phyloP scores from a whole-genome alignment of 106 monocot genomes.

The Ottelia alismoides region DNA sequence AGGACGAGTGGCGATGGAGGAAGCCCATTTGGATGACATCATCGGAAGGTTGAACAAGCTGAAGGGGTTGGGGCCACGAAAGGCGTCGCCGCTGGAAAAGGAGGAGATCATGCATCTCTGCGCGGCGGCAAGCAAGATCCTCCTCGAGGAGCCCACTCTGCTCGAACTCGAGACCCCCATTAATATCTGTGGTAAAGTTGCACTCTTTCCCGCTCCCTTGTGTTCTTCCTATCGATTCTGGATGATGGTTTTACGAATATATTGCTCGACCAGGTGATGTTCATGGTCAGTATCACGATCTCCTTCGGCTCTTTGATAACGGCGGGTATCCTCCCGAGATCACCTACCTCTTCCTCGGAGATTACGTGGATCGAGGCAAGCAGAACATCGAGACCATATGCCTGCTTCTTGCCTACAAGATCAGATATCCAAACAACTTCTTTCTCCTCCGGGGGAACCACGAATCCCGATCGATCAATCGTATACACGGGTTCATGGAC shows the following conservation, averaged over 20 bases:
- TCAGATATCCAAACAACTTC: constrained; percentile 37
- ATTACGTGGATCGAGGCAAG: constrained; percentile 38
- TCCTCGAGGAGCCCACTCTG: constrained; percentile 14
- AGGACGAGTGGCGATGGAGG: too few relatives aligned
- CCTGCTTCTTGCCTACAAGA: constrained; percentile 43
- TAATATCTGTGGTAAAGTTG: constrained; percentile 17
- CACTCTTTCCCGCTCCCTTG: background rate
- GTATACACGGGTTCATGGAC: constrained; percentile 39
- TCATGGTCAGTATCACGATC: constrained; percentile 38
- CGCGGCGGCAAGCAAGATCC: constrained; percentile 1
- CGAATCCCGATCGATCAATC: constrained; percentile 29
- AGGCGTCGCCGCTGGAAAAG: constrained; percentile 15
- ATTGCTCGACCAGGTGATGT: constrained; percentile 26
- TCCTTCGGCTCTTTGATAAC: constrained; percentile 29
- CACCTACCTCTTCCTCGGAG: constrained; percentile 39
- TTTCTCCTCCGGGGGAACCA: constrained; percentile 40
- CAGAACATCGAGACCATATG: constrained; percentile 49
- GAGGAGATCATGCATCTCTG: constrained; percentile 15
- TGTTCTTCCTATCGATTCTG: background rate
- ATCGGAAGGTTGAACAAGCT: constrained; percentile 10
- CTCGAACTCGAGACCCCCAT: constrained; percentile 17
- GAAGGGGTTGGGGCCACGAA: background rate
- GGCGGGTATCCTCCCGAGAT: constrained; percentile 34
- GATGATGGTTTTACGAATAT: background rate
- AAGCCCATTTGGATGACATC: constrained; percentile 4